A percentile compares a stretch with the other conserved stretches of the same genome.
These are phyloP conservation scores for Scenedesmus sp. DNA, from an alignment of 163 green algal genomes.

Conservation along the genomic window DNA sequence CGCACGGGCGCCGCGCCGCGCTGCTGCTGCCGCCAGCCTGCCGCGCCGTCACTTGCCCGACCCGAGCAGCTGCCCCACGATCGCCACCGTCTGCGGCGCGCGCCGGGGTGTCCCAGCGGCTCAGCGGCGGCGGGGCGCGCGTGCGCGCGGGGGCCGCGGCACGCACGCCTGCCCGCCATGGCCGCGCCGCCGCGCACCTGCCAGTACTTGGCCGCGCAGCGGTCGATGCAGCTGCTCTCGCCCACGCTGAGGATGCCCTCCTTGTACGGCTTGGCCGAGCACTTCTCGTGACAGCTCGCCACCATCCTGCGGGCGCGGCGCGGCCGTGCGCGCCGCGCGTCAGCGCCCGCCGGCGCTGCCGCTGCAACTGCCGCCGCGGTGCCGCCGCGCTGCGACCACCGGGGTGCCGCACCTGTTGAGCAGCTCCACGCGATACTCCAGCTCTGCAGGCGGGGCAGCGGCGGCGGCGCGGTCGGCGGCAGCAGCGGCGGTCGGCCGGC, in stretches of 20 bases:
- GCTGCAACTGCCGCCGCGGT: not conserved
- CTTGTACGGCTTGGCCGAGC: slow-evolving; percentile 87
- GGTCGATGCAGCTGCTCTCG: slow-evolving; percentile 96
- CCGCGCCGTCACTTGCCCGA: slow-evolving; percentile 35
- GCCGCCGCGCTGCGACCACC: not conserved
- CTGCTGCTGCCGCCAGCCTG: no score
- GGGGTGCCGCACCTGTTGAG: slow-evolving; percentile 85
- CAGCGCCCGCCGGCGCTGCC: not conserved
- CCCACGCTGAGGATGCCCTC: slow-evolving; percentile 94
- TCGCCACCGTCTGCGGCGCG: slow-evolving; percentile 54
- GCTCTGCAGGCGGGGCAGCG: slow-evolving; percentile 65
- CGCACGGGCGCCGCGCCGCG: no score
- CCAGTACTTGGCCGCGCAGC: slow-evolving; percentile 97
- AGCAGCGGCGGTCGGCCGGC: not conserved
- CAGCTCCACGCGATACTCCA: slow-evolving; percentile 95
- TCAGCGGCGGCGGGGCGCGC: not conserved
- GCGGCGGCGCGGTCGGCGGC: not conserved
- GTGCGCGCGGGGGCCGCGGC: no score
- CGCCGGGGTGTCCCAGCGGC: not conserved
- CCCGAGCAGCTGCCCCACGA: slow-evolving; percentile 62
- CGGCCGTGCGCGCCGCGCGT: not conserved
- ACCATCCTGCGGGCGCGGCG: slow-evolving; percentile 82
- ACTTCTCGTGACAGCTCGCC: slow-evolving; percentile 81
- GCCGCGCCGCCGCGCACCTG: slow-evolving; percentile 72
- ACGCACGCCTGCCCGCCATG: not conserved